phyloP scores from a whole-genome alignment of 352 stramenopile genomes.

The Phytophthora palmivora region DNA sequence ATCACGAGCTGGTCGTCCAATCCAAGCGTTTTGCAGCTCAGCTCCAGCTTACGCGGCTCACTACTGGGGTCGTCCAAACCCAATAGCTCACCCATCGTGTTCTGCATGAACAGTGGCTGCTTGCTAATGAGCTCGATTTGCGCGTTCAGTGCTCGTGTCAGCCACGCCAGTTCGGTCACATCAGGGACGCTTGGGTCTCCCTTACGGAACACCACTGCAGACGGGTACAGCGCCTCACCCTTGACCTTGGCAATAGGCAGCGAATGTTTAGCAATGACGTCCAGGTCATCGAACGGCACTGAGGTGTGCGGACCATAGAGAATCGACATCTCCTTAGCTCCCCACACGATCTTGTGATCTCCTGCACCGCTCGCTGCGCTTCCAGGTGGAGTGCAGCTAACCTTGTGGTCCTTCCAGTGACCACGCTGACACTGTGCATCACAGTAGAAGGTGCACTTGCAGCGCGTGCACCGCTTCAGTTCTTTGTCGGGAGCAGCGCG shows the following conservation, averaged over 20 bases:
- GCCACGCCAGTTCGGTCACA: slow-evolving; percentile 71
- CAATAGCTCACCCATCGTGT: slow-evolving; percentile 66
- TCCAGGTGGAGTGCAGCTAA: slow-evolving; percentile 67
- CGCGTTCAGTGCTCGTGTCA: slow-evolving; percentile 69
- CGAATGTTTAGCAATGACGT: slow-evolving; percentile 68
- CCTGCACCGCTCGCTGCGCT: slow-evolving; percentile 31
- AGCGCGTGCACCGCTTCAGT: slow-evolving; percentile 84
- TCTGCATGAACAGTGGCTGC: slow-evolving; percentile 77
- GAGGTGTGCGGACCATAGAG: slow-evolving; percentile 73
- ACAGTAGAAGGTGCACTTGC: slow-evolving; percentile 89
- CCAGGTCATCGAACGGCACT: slow-evolving; percentile 83
- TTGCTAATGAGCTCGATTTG: slow-evolving; percentile 74
- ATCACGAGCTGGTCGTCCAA: slow-evolving; percentile 73
- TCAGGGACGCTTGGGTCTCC: slow-evolving; percentile 73
- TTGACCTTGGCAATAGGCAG: slow-evolving; percentile 56
- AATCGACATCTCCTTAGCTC: slow-evolving; percentile 85
- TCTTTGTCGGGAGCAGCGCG: slow-evolving; percentile 61
- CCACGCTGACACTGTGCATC: slow-evolving; percentile 71
- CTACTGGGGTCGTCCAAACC: slow-evolving; percentile 53
- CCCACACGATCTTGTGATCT: slow-evolving; percentile 72
- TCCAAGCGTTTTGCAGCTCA: slow-evolving; percentile 65
- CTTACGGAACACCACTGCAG: slow-evolving; percentile 73
- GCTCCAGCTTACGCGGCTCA: slow-evolving; percentile 64
- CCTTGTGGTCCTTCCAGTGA: slow-evolving; percentile 88
- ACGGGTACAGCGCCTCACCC: slow-evolving; percentile 65